These are phyloP conservation scores for Acephala macrosclerotiorum DNA, from an alignment of 2,329 filamentous ascomycete genomes.

Conservation along the genomic window DNA sequence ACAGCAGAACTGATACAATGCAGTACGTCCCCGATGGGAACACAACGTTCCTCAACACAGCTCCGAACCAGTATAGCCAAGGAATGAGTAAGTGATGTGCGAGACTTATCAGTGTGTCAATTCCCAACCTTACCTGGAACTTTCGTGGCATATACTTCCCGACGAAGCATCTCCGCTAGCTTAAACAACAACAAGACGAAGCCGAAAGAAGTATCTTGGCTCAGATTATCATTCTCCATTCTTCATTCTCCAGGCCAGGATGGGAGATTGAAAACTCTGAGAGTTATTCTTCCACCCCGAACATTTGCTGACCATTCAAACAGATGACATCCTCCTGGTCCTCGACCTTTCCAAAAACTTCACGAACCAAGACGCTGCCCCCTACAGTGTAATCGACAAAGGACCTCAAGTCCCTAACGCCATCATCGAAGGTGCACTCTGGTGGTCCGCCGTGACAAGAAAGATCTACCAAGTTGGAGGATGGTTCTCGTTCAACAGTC, in stretches of 20 bases:
- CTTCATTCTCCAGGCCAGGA: too few relatives aligned
- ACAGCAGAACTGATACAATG: background rate
- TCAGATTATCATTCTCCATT: too few relatives aligned
- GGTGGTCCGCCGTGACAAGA: conserved; percentile 14
- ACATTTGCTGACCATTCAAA: background rate
- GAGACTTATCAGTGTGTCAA: background rate
- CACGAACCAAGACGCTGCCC: conserved; percentile 23
- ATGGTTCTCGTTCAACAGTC: conserved; percentile 22
- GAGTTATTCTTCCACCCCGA: background rate
- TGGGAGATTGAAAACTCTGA: too few relatives aligned
- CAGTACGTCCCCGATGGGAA: conserved; percentile 18
- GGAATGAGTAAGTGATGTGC: conserved; percentile 18
- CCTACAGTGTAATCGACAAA: conserved; percentile 18
- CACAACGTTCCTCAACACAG: conserved; percentile 10
- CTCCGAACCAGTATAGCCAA: conserved; percentile 10
- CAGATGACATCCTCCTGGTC: conserved; percentile 21
- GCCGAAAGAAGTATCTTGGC: too few relatives aligned
- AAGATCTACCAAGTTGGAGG: conserved; percentile 25
- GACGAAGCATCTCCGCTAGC: too few relatives aligned
- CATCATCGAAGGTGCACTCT: conserved; percentile 19
- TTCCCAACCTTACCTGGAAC: background rate
- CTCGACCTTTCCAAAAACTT: conserved; percentile 24
- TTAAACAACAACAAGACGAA: too few relatives aligned
- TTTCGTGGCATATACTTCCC: too few relatives aligned
- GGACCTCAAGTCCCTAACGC: conserved; percentile 19